Base-by-base conservation (phyloP, 345 rosid species). In the Fremontodendron californicum region DNA sequence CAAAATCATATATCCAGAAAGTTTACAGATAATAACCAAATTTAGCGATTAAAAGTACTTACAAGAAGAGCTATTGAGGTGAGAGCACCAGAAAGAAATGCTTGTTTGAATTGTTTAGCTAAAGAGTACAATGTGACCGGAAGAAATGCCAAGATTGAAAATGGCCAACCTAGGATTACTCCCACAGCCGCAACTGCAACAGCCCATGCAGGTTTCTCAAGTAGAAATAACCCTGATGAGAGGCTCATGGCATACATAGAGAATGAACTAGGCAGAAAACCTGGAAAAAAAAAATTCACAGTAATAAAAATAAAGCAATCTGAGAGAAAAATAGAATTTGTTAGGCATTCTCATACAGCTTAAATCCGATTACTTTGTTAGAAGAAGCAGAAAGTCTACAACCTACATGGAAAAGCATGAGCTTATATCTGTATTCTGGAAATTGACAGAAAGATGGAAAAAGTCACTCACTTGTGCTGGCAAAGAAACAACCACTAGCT, bases 181-280 rank as follows among this genome's bases (percentile, higher is more conserved):
- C 98, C 99, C 18, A 71, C 48, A 57, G 89, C 90, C 60, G 99
- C 90, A 80, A 89, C 90, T 63, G 90, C 87, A 69, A 96, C 97
- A 74, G 97, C 92, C 86, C 78, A 75, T 52, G 86, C 89, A 63
- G 84, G 90, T 78, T 90, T 92, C 80, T 87, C 96, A 29, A 96
- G 91, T 78, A 96, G 96, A 82, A 96, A 87, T 39, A 96, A 83
- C 61, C 99, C 99, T 6, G 94, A 96, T 2, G 96, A 85, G 72
- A 96, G 99, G 83, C 97, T 93, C 83, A 93, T 89, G 29, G 97
- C 96, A 85, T 96, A 92, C 98, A 96, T 93, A 23, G 99, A 91
- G 86, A 96, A 96, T 27, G 99, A 96, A 85, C 99, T 96, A 16
- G 99, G 99, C 82, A 96, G 87, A 72, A 96, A 93, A 83, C 99